Evolutionary conservation across 176 grass and related monocot genomes (phyloP).

Genomic region (Triticum turgidum): DNA sequence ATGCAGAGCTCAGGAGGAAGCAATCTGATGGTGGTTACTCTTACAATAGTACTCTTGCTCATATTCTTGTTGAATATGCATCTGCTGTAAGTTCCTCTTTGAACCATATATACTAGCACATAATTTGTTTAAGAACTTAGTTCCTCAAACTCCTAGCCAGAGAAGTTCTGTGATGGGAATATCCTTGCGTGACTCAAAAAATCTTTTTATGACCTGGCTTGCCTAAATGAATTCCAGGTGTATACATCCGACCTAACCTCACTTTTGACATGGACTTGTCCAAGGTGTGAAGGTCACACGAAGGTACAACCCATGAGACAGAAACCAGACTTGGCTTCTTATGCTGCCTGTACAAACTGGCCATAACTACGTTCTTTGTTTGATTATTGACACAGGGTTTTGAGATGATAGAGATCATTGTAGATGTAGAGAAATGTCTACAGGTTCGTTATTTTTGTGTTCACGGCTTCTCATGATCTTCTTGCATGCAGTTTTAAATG

Average conservation of each 20-base stretch:
- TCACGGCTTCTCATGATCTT: background rate
- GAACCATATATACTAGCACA: background rate
- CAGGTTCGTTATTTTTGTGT: constrained; percentile 48
- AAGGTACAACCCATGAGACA: constrained; percentile 42
- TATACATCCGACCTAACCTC: constrained; percentile 82
- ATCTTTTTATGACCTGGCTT: background rate
- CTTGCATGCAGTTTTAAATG: constrained; percentile 18
- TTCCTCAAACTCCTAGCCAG: background rate
- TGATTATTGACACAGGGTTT: constrained; percentile 57
- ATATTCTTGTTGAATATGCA: constrained; percentile 78
- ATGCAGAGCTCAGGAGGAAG: constrained; percentile 40
- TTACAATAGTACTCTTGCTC: constrained; percentile 73
- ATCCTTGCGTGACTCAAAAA: background rate
- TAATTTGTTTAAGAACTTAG: background rate
- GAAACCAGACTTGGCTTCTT: background rate
- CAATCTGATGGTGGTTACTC: constrained; percentile 28
- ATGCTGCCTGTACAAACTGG: background rate
- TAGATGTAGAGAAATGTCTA: constrained; percentile 85
- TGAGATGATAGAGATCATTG: constrained; percentile 85
- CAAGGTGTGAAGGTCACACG: constrained; percentile 65
- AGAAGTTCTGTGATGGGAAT: background rate
- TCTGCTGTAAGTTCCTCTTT: constrained; percentile 65
- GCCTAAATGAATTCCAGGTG: constrained; percentile 58
- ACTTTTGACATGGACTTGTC: constrained; percentile 80
- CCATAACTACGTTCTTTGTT: background rate